A percentile compares a stretch with the other conserved stretches of the same genome.
These are phyloP conservation scores for Wickerhamiella lipophila DNA, from an alignment of 805 yeast genomes.

Conservation along the genomic window DNA sequence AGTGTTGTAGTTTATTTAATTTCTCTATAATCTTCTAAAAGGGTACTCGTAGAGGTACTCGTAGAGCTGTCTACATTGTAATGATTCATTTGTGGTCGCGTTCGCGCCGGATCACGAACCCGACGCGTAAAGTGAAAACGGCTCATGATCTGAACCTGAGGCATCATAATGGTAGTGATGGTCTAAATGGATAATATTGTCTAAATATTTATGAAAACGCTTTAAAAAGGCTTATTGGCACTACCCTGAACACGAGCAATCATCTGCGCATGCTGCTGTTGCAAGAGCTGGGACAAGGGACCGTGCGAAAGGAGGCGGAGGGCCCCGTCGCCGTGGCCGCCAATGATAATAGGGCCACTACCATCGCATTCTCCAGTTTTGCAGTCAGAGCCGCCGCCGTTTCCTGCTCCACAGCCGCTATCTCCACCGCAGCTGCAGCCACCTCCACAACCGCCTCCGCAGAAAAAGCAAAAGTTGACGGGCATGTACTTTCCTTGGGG, in stretches of 20 bases:
- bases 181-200: too few species aligned
- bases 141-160: too few species aligned
- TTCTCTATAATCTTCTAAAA: too few species aligned
- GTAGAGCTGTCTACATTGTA: neutral
- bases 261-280: conserved; percentile 1
- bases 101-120: neutral
- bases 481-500: neutral
- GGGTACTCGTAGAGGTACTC: neutral
- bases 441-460: neutral
- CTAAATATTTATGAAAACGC: too few species aligned
- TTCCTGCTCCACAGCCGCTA: neutral
- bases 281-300: conserved; percentile 1
- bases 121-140: neutral
- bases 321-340: neutral
- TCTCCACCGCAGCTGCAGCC: conserved; percentile 2
- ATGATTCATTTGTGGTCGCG: neutral
- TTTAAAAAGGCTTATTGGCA: neutral
- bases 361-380: neutral
- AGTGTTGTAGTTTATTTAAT: too few species aligned
- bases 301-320: neutral
- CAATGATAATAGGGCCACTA: conserved; percentile 1
- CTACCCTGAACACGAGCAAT: neutral
- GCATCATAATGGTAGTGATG: too few species aligned
- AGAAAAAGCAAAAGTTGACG: neutral
- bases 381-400: neutral